Base-by-base conservation (phyloP, 129 eudicot species). In the Tagetes patula region DNA sequence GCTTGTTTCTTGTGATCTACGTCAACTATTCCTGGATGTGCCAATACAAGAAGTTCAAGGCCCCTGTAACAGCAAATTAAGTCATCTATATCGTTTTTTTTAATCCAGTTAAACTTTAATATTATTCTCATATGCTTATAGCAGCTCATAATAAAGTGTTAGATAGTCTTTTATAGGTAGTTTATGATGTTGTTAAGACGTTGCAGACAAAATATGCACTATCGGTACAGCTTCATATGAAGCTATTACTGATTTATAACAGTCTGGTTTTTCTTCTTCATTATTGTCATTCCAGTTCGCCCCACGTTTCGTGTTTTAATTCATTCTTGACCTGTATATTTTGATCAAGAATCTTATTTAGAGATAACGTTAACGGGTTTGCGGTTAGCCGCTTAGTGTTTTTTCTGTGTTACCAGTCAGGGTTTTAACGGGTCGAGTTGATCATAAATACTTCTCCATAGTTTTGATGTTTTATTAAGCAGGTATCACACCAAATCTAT, bases 1-100 rank as follows among this genome's bases (percentile, higher is more conserved):
- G 58, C 77, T 73, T 73, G 77, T 45, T 32, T n/a, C 77, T 47
- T 33, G 69, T 60, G 77, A 60, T 47, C 69, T 72, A 33, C 77
- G n/a, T 73, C 60, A 71, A 71, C 39, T 6, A 14, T 56, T 59
- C 10, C 70, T 36, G 78, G 65, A 58, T 3, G 59, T 31, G 42
- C 73, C 3, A 43, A 0, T 43, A 43, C 70, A 36, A 61, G 36
- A 73, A 61, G 77, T 3, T 61, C 34, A 33, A 62, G 45, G 38
- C 50, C 64, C 47, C 39, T 27, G 7, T 59, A 10, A 33, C 70
- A 4, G 33, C 67, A 41, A 27, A 50, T 10, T 52, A 38, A 27
- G 39, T 31, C 63, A 41, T 38, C 14, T 13, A 40, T 43, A 62
- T 63, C 3, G 8, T 27, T 32, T 4, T 32, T 4, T 60, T 46